Percentiles rank a stretch among this genome's conserved stretches.
Evolutionary conservation across 2,329 filamentous ascomycete genomes (phyloP).

Genomic region (Sporothrix protearum): DNA sequence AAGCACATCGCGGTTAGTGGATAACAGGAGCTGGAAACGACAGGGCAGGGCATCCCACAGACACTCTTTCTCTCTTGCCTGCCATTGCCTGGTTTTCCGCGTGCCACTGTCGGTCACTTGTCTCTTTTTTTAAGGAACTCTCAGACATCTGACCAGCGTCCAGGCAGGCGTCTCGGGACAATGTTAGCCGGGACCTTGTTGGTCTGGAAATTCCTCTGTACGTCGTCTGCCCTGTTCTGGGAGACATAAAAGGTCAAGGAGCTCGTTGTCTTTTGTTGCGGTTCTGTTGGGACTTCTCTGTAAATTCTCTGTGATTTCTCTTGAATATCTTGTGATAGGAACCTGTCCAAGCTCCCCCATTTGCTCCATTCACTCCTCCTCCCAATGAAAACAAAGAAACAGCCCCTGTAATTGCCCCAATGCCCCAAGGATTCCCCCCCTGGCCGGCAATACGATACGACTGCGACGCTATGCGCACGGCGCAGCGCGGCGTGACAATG

Average conservation of each 20-base stretch:
- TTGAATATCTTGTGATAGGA: neutral
- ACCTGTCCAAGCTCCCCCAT: neutral
- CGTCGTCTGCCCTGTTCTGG: neutral
- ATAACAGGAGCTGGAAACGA: neutral
- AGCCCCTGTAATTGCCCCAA: neutral
- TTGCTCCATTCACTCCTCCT: too few species aligned
- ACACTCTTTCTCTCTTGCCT: neutral
- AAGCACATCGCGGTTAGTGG: neutral
- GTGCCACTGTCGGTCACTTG: neutral
- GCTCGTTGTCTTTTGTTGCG: neutral
- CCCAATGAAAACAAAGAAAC: too few species aligned
- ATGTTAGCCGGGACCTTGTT: neutral
- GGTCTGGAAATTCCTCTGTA: too few species aligned
- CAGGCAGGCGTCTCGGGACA: neutral
- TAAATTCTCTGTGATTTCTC: neutral
- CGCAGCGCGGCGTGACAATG: neutral
- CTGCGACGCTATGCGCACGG: neutral
- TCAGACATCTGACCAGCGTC: neutral
- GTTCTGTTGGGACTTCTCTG: neutral
- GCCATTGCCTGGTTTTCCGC: neutral
- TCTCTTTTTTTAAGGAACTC: neutral
- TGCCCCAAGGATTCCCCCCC: neutral
- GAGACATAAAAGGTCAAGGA: neutral
- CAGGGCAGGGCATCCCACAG: neutral
- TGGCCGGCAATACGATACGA: conserved; percentile 8